These are phyloP conservation scores for Ammopiptanthus mongolicus DNA, from an alignment of 306 rosid genomes.

Conservation along the genomic window DNA sequence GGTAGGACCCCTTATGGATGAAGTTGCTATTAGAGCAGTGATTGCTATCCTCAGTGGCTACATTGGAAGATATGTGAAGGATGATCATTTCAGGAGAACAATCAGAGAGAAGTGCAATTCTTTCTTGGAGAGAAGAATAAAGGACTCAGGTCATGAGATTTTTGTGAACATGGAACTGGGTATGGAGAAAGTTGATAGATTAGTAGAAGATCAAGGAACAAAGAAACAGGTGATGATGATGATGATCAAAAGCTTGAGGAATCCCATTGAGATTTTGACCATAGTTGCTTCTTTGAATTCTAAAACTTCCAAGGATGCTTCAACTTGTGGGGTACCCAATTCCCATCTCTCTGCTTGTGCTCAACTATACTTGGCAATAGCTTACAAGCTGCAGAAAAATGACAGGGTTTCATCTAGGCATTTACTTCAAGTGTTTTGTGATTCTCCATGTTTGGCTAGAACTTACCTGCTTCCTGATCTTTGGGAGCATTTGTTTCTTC, in stretches of 20 bases:
- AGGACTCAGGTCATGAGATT: slow-evolving; percentile 30
- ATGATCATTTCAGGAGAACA: slow-evolving; percentile 43
- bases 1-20: slow-evolving; percentile 47
- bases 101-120: slow-evolving; percentile 44
- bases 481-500: slow-evolving; percentile 93
- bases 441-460: slow-evolving; percentile 64
- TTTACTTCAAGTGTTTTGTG: slow-evolving; percentile 64
- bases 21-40: slow-evolving; percentile 51
- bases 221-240: slow-evolving; percentile 25
- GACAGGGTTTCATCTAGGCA: slow-evolving; percentile 55
- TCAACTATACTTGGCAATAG: slow-evolving; percentile 67
- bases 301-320: slow-evolving; percentile 27
- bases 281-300: slow-evolving; percentile 42
- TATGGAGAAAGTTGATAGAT: slow-evolving; percentile 47
- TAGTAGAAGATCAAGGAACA: slow-evolving; percentile 39
- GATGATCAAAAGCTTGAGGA: slow-evolving; percentile 35
- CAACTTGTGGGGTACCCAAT: slow-evolving; percentile 30
- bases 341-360: slow-evolving; percentile 64
- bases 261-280: slow-evolving; percentile 42
- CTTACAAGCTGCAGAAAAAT: slow-evolving; percentile 57
- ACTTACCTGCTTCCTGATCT: slow-evolving; percentile 64
- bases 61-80: slow-evolving; percentile 62
- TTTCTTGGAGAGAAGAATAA: slow-evolving; percentile 37
- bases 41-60: slow-evolving; percentile 68
- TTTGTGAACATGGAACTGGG: slow-evolving; percentile 45